These are phyloP conservation scores for Viola odorata DNA, from an alignment of 345 rosid species.

Conservation along the genomic window DNA sequence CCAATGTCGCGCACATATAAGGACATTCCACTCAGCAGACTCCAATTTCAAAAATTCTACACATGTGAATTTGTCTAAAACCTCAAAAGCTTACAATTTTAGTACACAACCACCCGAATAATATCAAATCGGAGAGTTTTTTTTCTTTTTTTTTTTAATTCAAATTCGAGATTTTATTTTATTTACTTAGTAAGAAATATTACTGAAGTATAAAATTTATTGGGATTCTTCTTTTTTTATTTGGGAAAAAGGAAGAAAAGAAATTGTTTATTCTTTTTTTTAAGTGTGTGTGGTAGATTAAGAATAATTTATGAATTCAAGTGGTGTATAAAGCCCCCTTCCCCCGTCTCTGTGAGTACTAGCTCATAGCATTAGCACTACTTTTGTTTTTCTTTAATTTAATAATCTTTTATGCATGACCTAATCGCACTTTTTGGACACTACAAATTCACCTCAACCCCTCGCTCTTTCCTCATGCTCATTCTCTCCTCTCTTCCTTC, in stretches of 20 bases:
- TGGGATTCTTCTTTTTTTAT: not conserved
- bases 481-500: slow-evolving; percentile 5
- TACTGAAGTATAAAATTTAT: no score
- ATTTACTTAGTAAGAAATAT: no score
- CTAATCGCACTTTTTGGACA: slow-evolving; percentile 17
- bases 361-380: slow-evolving; percentile 10
- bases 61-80: not conserved
- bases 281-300: slow-evolving; percentile 33
- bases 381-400: no score
- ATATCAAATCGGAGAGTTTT: not conserved
- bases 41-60: not conserved
- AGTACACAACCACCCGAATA: not conserved
- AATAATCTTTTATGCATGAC: no score
- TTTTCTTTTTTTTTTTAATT: no score
- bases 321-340: slow-evolving; percentile 29
- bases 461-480: slow-evolving; percentile 25
- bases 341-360: slow-evolving; percentile 8
- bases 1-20: slow-evolving; percentile 5
- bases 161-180: not conserved
- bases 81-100: not conserved
- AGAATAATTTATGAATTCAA: slow-evolving; percentile 28
- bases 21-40: slow-evolving; percentile 2
- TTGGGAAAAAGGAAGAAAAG: not conserved
- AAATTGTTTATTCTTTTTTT: slow-evolving; percentile 18
- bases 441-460: slow-evolving; percentile 49